Conservation (phyloP, 208 protist genomes). For the Wallacemonas rigidus region DNA sequence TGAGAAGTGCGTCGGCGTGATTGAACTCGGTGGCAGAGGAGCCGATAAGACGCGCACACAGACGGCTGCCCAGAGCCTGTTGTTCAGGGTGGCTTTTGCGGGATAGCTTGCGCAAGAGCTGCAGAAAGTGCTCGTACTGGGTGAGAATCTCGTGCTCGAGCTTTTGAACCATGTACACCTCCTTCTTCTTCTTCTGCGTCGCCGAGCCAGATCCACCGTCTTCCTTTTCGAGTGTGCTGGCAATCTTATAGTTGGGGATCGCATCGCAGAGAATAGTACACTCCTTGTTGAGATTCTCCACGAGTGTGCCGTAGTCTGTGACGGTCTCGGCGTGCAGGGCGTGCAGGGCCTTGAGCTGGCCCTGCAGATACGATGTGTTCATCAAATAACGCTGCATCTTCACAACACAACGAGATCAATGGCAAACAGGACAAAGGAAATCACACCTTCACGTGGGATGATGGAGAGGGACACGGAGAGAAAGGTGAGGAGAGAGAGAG, state of each 20-base stretch:
- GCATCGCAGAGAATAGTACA: slow-evolving; percentile 86
- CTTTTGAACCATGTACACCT: slow-evolving; percentile 90
- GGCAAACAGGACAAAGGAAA: background rate
- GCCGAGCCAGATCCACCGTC: slow-evolving; percentile 56
- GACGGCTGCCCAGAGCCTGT: slow-evolving; percentile 90
- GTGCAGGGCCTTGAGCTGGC: slow-evolving; percentile 77
- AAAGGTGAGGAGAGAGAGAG: background rate
- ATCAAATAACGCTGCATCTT: slow-evolving; percentile 92
- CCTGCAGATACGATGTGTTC: slow-evolving; percentile 92
- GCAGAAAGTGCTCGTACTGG: slow-evolving; percentile 92
- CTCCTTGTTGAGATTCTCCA: slow-evolving; percentile 86
- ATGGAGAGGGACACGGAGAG: background rate
- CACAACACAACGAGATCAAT: background rate
- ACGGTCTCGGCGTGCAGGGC: slow-evolving; percentile 79
- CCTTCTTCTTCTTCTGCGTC: slow-evolving; percentile 81
- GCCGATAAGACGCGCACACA: slow-evolving; percentile 75
- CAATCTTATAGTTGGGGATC: slow-evolving; percentile 90
- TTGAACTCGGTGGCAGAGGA: slow-evolving; percentile 89
- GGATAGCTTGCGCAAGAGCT: slow-evolving; percentile 85
- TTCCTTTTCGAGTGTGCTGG: slow-evolving; percentile 74
- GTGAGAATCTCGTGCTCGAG: slow-evolving; percentile 90
- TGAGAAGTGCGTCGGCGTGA: slow-evolving; percentile 80
- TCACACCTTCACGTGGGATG: too few relatives aligned
- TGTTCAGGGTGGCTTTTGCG: slow-evolving; percentile 90
- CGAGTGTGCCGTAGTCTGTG: slow-evolving; percentile 82